Conservation (phyloP, 768 basidiomycete species). For the Lactarius vividus region DNA sequence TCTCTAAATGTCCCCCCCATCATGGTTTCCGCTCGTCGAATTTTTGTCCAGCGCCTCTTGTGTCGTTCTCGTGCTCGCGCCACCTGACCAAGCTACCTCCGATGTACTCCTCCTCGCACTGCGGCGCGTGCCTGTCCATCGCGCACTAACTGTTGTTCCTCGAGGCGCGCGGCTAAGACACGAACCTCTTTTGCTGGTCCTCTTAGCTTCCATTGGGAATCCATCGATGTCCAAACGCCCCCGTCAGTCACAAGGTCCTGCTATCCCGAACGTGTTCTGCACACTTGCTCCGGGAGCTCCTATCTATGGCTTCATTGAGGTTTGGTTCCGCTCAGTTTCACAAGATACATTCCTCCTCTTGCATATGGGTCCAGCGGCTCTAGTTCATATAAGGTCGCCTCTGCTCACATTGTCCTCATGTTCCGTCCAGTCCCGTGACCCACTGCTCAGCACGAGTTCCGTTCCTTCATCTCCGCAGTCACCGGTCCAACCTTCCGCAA, state of each 20-base stretch:
- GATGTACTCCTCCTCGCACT: constrained; percentile 1
- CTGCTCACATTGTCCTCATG: background rate
- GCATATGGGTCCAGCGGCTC: background rate
- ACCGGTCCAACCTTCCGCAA: constrained; percentile 5
- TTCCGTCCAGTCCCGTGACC: constrained; percentile 7
- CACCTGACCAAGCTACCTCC: background rate
- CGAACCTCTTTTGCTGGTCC: background rate
- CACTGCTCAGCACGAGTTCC: background rate
- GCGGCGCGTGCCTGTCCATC: constrained; percentile 8
- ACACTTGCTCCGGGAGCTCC: constrained; percentile 4
- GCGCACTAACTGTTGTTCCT: constrained; percentile 1
- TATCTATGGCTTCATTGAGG: background rate
- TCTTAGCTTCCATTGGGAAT: constrained; percentile 19
- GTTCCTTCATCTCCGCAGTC: constrained; percentile 19
- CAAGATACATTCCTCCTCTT: background rate
- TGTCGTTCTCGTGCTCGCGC: background rate
- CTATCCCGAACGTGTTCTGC: background rate
- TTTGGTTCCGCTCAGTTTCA: background rate
- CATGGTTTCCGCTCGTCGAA: constrained; percentile 8
- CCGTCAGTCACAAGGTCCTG: constrained; percentile 1
- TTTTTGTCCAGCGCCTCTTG: background rate
- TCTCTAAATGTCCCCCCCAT: constrained; percentile 15
- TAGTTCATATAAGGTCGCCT: background rate
- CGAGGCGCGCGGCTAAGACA: constrained; percentile 18
- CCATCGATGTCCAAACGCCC: constrained; percentile 11